A percentile compares a stretch with the other conserved stretches of the same genome.
Conservation (phyloP, 805 yeast species). For the Sugiyamaella chiloensis region DNA sequence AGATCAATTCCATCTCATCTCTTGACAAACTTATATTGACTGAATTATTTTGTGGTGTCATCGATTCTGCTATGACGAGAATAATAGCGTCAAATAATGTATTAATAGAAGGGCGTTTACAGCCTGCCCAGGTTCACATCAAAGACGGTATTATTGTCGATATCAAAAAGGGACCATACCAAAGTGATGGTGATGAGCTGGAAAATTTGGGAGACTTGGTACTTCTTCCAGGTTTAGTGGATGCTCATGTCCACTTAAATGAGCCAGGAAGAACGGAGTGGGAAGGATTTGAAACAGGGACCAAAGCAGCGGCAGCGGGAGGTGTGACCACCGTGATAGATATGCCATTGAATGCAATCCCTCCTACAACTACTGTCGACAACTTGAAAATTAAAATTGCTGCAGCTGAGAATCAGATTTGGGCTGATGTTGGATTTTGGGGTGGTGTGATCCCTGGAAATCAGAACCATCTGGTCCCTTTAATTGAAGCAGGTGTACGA, state of each 20-base stretch:
- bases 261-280: slow-evolving; percentile 98
- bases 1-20: no score
- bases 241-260: slow-evolving; percentile 89
- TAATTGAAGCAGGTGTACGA: slow-evolving; percentile 81
- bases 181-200: slow-evolving; percentile 1
- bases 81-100: slow-evolving; percentile 7
- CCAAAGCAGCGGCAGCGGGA: slow-evolving; percentile 90
- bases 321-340: slow-evolving; percentile 95
- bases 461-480: slow-evolving; percentile 62
- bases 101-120: slow-evolving; percentile 4
- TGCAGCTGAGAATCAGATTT: slow-evolving; percentile 78
- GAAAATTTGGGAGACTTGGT: slow-evolving; percentile 58
- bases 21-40: no score
- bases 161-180: neutral
- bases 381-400: slow-evolving; percentile 70
- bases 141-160: slow-evolving; percentile 2
- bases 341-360: slow-evolving; percentile 94
- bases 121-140: slow-evolving; percentile 2
- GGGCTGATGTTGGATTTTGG: slow-evolving; percentile 97
- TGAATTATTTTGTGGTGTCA: no score
- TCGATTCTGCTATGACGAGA: neutral
- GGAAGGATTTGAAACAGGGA: slow-evolving; percentile 98
- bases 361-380: slow-evolving; percentile 84
- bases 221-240: slow-evolving; percentile 87
- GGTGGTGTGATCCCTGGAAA: slow-evolving; percentile 90